A percentile compares a stretch with the other conserved stretches of the same genome.
phyloP scores from a whole-genome alignment of 2,329 filamentous ascomycete genomes.

The Alternaria metachromatica region DNA sequence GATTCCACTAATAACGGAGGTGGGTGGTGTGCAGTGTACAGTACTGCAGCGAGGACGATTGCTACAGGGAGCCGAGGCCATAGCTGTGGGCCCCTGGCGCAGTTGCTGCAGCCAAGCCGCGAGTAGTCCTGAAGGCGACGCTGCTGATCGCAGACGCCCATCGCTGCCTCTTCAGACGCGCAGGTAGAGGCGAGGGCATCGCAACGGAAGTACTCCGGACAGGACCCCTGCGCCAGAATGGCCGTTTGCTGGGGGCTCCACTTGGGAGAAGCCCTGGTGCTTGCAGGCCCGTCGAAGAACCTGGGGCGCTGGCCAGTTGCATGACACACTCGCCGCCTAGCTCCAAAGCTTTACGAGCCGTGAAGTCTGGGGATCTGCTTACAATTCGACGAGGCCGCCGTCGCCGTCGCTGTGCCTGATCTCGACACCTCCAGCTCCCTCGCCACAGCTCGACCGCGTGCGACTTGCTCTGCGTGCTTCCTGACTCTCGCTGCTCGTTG shows the following conservation, averaged over 20 bases:
- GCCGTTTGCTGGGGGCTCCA: slow-evolving; percentile 25
- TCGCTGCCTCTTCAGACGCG: slow-evolving; percentile 9
- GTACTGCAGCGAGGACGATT: background rate
- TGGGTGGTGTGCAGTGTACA: background rate
- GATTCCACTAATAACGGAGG: background rate
- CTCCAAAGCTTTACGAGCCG: slow-evolving; percentile 26
- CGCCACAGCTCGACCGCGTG: slow-evolving; percentile 22
- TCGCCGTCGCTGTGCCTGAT: slow-evolving; percentile 20
- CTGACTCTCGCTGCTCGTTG: background rate
- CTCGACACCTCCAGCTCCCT: slow-evolving; percentile 5
- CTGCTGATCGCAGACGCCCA: slow-evolving; percentile 14
- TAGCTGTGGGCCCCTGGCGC: slow-evolving; percentile 9
- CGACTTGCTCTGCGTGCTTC: slow-evolving; percentile 10
- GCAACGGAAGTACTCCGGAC: slow-evolving; percentile 16
- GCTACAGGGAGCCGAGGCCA: slow-evolving; percentile 18
- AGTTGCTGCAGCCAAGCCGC: slow-evolving; percentile 16
- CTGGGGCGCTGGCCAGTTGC: slow-evolving; percentile 28
- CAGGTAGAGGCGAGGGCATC: slow-evolving; percentile 17
- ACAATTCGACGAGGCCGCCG: slow-evolving; percentile 23
- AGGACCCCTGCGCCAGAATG: slow-evolving; percentile 29
- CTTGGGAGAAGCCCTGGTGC: slow-evolving; percentile 28
- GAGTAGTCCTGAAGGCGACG: slow-evolving; percentile 5
- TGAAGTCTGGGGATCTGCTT: slow-evolving; percentile 40
- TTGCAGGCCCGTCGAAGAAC: slow-evolving; percentile 20
- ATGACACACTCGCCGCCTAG: slow-evolving; percentile 29